These are phyloP conservation scores for Sistotremastrum niveocremeum DNA, from an alignment of 768 basidiomycete species.

Conservation along the genomic window DNA sequence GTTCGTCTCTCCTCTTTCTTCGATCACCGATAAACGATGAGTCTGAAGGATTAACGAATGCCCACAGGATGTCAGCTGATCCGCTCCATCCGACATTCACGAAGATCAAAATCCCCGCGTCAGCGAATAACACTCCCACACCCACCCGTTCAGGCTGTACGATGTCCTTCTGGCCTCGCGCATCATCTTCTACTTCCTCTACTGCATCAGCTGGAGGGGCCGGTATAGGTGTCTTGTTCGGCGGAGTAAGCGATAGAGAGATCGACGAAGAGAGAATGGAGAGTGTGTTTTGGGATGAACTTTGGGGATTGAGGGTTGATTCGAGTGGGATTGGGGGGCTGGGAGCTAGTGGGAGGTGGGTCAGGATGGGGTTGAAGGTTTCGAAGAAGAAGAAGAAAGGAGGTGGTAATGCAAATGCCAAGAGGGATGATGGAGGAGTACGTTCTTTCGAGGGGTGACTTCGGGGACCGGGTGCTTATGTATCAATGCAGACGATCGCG, in stretches of 20 bases:
- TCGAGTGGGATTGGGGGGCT: too few species aligned
- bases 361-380: slow-evolving; percentile 53
- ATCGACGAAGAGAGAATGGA: slow-evolving; percentile 71
- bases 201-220: too few species aligned
- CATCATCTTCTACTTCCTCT: too few species aligned
- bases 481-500: slow-evolving; percentile 8
- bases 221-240: slow-evolving; percentile 76
- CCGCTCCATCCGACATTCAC: too few species aligned
- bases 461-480: neutral
- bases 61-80: too few species aligned
- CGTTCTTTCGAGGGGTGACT: neutral
- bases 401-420: slow-evolving; percentile 29
- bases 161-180: slow-evolving; percentile 72
- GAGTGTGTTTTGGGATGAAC: slow-evolving; percentile 77
- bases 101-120: too few species aligned
- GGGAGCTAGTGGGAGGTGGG: slow-evolving; percentile 63
- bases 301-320: slow-evolving; percentile 30
- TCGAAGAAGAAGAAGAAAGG: slow-evolving; percentile 40
- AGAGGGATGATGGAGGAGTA: slow-evolving; percentile 13
- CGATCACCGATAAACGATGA: too few species aligned
- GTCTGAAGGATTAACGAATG: too few species aligned
- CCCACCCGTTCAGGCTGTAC: slow-evolving; percentile 62
- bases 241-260: slow-evolving; percentile 83
- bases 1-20: slow-evolving; percentile 23
- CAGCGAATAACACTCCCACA: too few species aligned